Evolutionary conservation across 2,329 filamentous ascomycete genomes (phyloP), one percentile per base, ranked within the genome.

Genomic region (Lachnellula cervina): DNA sequence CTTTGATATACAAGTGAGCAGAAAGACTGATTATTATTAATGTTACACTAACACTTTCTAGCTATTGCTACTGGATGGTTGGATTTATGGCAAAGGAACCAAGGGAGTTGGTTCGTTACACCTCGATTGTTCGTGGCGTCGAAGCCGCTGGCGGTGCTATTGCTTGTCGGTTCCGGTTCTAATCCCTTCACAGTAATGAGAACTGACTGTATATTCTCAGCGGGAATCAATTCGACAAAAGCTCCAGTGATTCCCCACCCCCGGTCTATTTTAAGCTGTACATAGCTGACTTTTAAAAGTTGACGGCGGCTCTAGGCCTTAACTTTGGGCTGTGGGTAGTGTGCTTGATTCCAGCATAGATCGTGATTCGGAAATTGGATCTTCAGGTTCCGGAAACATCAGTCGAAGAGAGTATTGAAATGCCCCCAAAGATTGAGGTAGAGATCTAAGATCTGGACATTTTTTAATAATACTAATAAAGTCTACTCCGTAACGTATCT

Each of bases 51-150:
- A 23, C 3, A 23, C 21, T 23, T 23, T 23, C 1, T 4, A 23
- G 21, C 21, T 23, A 23, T 23, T 23, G 68, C 2, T 73, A 70
- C 48, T 72, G 69, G 67, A 56, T 72, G 1, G 62, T 70, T 8
- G 66, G 69, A 3, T 69, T 64, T 21, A 23, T 69, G 21, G 66
- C 65, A 8, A 62, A 60, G 50, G 59, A 64, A 1, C 73, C 72
- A 0, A 73, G 71, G 1, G 73, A 76, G 48, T 72, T 75, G 60
- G 75, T 76, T 54, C 65, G 74, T 46, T 77, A 76, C 57, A 75
- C 72, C 52, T 74, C 73, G n/a, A 61, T 77, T 40, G 64, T 76
- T 35, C 63, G 73, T 32, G 73, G 72, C 0, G 72, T 75, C 43
- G 72, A 76, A 61, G 75, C 73, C 2, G 73, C 73, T 0, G 72